Base-by-base conservation (phyloP, 768 basidiomycete genomes). In the Mycena galopus region DNA sequence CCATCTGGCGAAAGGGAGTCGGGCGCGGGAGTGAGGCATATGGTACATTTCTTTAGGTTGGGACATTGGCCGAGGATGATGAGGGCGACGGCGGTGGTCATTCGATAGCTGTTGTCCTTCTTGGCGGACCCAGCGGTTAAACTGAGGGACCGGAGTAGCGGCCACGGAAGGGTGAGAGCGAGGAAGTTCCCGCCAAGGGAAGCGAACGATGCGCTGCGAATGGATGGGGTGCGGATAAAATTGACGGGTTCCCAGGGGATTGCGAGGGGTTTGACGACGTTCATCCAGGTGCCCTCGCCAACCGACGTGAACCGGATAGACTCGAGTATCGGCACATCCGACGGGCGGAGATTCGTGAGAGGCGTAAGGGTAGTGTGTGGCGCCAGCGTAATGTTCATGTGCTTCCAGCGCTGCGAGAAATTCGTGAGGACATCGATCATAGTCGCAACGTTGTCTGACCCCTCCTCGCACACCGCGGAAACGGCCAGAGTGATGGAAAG, bases 291-390 rank as follows among this genome's bases (percentile, higher is more conserved):
- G 8, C 60, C 67, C 21, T 29, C 25, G 5, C 67, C 67, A 9
- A 63, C 16, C 29, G 67, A 53, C 30, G 59, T 44, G 14, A 69
- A 56, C 11, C 50, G 14, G 60, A 69, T 69, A 21, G 60, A 62
- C 33, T 69, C 60, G 39, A 69, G 67, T 3, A 69, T 62, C 10
- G 67, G 67, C 1, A 69, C 67, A 30, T 69, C 67, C 30, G 59
- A 62, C 0, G 53, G 3, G 9, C 27, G 39, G 33, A 69, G 67
- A n/a, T 69, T 69, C 58, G 67, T 69, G 2, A 69, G 59, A 32
- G 67, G 67, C 60, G 67, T 62, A 29, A 69, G 60, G 60, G 63
- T 63, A 39, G 67, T 69, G 50, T 23, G 67, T 9, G 67, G 67
- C n/a, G 67, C 30, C 11, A 69, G 37, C 2, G 67, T 69, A 29